Evolutionary conservation across 228 moss, liverwort and hornwort species (phyloP), one percentile per base, ranked within the genome.

Genomic region (Sphagnum fallax): DNA sequence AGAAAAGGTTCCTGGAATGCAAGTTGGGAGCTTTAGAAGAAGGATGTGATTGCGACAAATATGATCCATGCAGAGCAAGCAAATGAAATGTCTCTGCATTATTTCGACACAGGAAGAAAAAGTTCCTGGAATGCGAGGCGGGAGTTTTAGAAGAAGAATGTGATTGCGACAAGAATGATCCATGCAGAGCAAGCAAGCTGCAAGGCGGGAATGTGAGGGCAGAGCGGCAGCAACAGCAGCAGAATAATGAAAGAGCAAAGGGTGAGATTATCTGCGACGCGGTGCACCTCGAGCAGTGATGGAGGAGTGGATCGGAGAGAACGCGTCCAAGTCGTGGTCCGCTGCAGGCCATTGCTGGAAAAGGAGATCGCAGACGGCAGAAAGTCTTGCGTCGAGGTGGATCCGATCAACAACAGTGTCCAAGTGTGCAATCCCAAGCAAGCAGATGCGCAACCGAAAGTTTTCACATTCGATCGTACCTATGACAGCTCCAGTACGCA

Each of bases 321-420:
- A 77, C 82, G 91, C 69, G 97, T 97, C 18, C 97, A 97, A 81
- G 97, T 97, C 51, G 97, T 91, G 73, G 91, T 97, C 68, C 91
- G 97, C 59, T 97, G 90, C 69, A 79, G 97, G n/a, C 91, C 97
- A 12, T 84, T 97, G 74, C 80, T 89, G 6, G 78, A 76, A 32
- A 82, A 75, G 16, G 93, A 97, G 78, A 82, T 71, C 50, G 58
- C 70, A 0, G 91, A 97, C 5, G 93, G 91, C 50, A 78, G 89
- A 47, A 71, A 73, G 64, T 84, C 73, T 76, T 97, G 97, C 67
- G 91, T 91, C 51, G 18, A 49, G 4, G 93, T 97, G 49, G 88
- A 97, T 72, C 86, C 72, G 50, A 69, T 60, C 47, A 76, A 78
- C 65, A 86, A 79, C 74, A 88, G 91, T 5, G 64, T 97, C 65